phyloP scores from a whole-genome alignment of 2,329 filamentous ascomycete genomes.

The Shiraia sp. region DNA sequence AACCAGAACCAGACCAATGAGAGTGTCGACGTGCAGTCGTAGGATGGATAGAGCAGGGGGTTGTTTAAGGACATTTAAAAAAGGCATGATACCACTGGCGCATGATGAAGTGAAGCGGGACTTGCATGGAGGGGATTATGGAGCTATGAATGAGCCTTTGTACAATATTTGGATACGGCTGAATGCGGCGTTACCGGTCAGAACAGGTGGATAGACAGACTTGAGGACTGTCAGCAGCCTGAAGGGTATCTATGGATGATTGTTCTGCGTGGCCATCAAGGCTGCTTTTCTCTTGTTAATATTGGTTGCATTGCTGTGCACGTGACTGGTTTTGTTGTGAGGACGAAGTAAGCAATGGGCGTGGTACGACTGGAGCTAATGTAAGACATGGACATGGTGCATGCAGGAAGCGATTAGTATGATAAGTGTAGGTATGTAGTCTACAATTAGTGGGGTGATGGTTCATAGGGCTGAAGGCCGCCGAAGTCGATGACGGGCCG shows the following conservation, averaged over 20 bases:
- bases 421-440: no score
- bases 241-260: no score
- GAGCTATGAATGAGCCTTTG: conserved; percentile 18
- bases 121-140: conserved; percentile 3
- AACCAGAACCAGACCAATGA: conserved; percentile 19
- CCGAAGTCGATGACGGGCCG: conserved; percentile 3
- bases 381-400: conserved; percentile 6
- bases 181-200: conserved; percentile 11
- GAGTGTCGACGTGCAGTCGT: conserved; percentile 26
- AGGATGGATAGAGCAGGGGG: conserved; percentile 2
- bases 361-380: neutral
- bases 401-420: no score
- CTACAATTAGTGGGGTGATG: no score
- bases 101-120: conserved; percentile 2
- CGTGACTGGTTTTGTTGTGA: no score
- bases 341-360: no score
- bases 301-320: neutral
- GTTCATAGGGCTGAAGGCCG: conserved; percentile 14
- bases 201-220: neutral
- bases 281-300: conserved; percentile 4
- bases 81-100: conserved; percentile 20
- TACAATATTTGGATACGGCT: conserved; percentile 26
- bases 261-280: neutral
- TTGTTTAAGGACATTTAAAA: neutral
- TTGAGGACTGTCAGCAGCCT: no score